A percentile compares a stretch with the other conserved stretches of the same genome.
Evolutionary conservation across 805 yeast species (phyloP).

Genomic region (Gaillardinia entomophila): DNA sequence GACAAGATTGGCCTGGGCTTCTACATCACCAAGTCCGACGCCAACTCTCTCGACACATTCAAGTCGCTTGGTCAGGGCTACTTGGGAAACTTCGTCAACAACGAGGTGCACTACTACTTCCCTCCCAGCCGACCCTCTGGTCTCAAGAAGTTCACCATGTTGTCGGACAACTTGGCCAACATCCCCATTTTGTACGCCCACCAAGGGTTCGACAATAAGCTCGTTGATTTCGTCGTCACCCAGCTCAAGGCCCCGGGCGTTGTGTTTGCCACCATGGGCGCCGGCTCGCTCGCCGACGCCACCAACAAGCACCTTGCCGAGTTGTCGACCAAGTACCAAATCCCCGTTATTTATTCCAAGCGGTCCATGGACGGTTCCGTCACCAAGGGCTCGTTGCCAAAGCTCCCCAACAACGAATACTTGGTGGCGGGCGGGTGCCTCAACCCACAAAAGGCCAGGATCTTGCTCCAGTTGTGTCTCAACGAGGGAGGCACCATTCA

Average conservation of each 20-base stretch:
- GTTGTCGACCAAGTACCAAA: constrained; percentile 21
- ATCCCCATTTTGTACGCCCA: constrained; percentile 57
- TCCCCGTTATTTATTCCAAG: constrained; percentile 60
- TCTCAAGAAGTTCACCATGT: constrained; percentile 18
- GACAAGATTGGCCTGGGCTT: constrained; percentile 68
- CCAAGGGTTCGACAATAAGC: constrained; percentile 49
- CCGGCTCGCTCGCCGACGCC: constrained; percentile 54
- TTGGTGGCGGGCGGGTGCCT: constrained; percentile 57
- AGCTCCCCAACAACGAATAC: constrained; percentile 26
- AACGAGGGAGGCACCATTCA: constrained; percentile 30
- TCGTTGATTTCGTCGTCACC: constrained; percentile 43
- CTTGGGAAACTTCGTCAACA: constrained; percentile 63
- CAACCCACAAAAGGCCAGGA: constrained; percentile 60
- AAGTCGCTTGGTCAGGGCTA: constrained; percentile 65
- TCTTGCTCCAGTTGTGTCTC: constrained; percentile 52
- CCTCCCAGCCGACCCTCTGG: constrained; percentile 59
- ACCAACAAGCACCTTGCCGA: constrained; percentile 41
- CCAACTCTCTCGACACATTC: constrained; percentile 66
- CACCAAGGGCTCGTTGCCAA: constrained; percentile 44
- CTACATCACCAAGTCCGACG: constrained; percentile 65
- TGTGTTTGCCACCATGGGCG: constrained; percentile 67
- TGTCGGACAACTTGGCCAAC: constrained; percentile 27
- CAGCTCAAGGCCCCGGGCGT: constrained; percentile 46
- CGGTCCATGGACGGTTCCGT: constrained; percentile 70
- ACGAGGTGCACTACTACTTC: constrained; percentile 57